A percentile compares a stretch with the other conserved stretches of the same genome.
Conservation (phyloP, 768 basidiomycete species). For the Vishniacozyma victoriae region DNA sequence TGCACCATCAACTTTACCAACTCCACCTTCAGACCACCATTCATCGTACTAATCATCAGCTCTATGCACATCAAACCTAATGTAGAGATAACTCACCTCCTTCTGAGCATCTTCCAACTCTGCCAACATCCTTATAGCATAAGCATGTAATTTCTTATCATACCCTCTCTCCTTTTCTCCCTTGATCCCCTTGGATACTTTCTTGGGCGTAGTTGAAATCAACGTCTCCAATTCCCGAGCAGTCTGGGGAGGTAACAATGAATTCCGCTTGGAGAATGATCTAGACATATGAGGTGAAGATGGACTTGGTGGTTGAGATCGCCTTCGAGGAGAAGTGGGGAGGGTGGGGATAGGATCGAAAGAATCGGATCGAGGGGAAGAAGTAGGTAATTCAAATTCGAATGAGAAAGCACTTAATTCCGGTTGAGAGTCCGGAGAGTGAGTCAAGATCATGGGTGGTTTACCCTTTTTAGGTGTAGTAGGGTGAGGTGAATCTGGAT, state of each 20-base stretch:
- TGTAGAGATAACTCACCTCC: slow-evolving; percentile 32
- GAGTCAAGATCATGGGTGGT: slow-evolving; percentile 25
- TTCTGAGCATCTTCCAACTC: slow-evolving; percentile 47
- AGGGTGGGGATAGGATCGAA: slow-evolving; percentile 35
- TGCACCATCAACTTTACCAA: slow-evolving; percentile 40
- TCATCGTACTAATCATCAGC: slow-evolving; percentile 42
- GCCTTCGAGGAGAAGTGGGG: slow-evolving; percentile 8
- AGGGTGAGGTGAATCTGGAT: no score
- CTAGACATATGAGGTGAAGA: slow-evolving; percentile 43
- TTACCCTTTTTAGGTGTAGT: slow-evolving; percentile 4
- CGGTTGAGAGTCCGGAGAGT: neutral
- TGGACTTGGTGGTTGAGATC: slow-evolving; percentile 23
- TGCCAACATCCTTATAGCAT: slow-evolving; percentile 45
- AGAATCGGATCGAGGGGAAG: slow-evolving; percentile 42
- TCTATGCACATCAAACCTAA: neutral
- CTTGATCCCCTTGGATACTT: slow-evolving; percentile 9
- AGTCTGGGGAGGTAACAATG: slow-evolving; percentile 39
- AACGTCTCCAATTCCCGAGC: slow-evolving; percentile 26
- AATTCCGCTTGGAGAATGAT: slow-evolving; percentile 43
- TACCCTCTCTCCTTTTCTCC: slow-evolving; percentile 31
- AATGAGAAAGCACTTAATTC: slow-evolving; percentile 22
- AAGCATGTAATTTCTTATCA: slow-evolving; percentile 41
- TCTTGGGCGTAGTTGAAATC: neutral
- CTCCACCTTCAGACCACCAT: slow-evolving; percentile 46
- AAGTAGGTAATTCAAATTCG: slow-evolving; percentile 45